Base-by-base conservation (phyloP, 805 yeast genomes). In the Candida maesae region DNA sequence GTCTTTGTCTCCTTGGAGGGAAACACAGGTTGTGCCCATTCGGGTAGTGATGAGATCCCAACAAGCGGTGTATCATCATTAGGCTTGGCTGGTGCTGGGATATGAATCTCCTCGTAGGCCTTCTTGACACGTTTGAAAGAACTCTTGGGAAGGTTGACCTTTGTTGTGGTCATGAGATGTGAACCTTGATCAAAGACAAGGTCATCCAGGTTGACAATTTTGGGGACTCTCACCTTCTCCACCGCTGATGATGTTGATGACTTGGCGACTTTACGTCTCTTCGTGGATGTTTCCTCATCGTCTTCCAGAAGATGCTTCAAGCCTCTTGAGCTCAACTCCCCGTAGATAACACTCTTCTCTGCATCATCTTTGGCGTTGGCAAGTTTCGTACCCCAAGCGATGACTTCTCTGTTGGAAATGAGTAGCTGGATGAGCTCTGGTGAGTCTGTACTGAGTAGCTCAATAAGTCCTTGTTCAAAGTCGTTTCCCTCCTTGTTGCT, bases 31-130 rank as follows among this genome's bases (percentile, higher is more conserved):
- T 74, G 83, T 0, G 91, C 83, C 97, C 96, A 93, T 17, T 65
- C 73, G 0, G 99, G 98, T 19, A 93, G 60, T 3, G 70, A 73
- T 2, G 75, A 38, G 2, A 87, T 78, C 3, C 76, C 64, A 4
- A 87, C 78, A 10, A 84, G 60, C 14, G 64, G 50, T 17, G 56
- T 55, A 19, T 60, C 63, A 34, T 64, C 65, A 2, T 60, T 63
- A 4, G 78, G 71, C 19, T 73, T 69, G 13, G 64, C 59, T 0
- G 96, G 96, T 0, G 96, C 81, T 0, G 99, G 99, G n/a, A 93
- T 78, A 47, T 81, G 89, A 27, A 90, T 85, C 52, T 88, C 95
- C 56, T 91, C 98, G 63, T 91, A 91, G 5, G 75, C 65, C 44
- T 76, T 79, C 48, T 80, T 80, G 11, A 78, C 76, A 44, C 84